Evolutionary conservation across 140 eudicot genomes (phyloP), one percentile per base, ranked within the genome.

Genomic region (Anethum foeniculum): DNA sequence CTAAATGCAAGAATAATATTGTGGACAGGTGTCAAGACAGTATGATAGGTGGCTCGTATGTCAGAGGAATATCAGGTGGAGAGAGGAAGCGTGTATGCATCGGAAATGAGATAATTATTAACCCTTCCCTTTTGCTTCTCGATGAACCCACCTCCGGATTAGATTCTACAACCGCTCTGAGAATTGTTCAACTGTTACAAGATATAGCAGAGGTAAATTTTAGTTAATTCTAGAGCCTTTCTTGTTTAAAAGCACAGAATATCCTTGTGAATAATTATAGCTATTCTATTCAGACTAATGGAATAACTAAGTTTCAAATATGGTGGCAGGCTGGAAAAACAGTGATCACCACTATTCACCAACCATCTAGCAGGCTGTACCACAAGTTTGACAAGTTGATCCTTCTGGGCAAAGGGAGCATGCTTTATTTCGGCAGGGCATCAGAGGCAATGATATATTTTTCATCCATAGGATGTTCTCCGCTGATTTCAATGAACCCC

Each of bases 61-160:
- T 79, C 30, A 75, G 88, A 78, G 90, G 90, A 43, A 77, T 87
- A 43, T 87, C 90, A 15, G 90, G 90, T 4, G 90, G 90, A 0
- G 90, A 87, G 74, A 83, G 85, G 39, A 87, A 85, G 68, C 69
- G 90, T 48, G 86, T 87, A 5, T 85, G 88, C 79, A 87, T 87
- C 13, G 88, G 90, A 13, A 85, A 81, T 11, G 90, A 87, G 67
- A 81, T 87, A 14, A 80, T 87, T 38, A 84, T 85, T 7, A 87
- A 87, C 77, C 90, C 90, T 19, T 85, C 88, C 21, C 88, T 87
- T 77, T 69, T 87, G 28, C 79, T 87, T 76, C 75, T 87, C n/a
- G 90, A 87, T 52, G 90, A 87, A 78, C 90, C 90, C 16, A 87
- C 90, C 49, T 87, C 90, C 1, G 90, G 90, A 4, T 76, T 87